These are phyloP conservation scores for Truncatella angustata DNA, from an alignment of 2,329 filamentous ascomycete species.

Conservation along the genomic window DNA sequence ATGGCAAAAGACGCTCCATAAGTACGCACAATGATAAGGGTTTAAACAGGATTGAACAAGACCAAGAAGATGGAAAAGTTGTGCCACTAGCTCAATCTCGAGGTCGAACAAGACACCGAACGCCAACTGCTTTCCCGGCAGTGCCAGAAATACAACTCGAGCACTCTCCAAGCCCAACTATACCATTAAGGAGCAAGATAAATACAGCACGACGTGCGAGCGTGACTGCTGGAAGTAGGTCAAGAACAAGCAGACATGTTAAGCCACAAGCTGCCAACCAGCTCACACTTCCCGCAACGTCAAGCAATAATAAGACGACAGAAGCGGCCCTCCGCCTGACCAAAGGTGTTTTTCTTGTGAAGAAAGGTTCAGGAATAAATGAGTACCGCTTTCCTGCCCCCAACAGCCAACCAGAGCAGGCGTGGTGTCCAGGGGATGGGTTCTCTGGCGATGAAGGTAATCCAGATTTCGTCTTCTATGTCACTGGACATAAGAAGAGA, in stretches of 20 bases:
- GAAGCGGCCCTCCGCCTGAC: not conserved
- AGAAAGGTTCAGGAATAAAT: not conserved
- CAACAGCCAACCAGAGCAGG: conserved; percentile 15
- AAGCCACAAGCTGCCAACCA: not conserved
- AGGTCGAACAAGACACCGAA: not conserved
- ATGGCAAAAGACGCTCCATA: too few species aligned
- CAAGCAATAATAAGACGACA: not conserved
- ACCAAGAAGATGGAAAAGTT: not conserved
- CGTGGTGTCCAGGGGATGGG: conserved; percentile 26
- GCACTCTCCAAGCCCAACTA: not conserved
- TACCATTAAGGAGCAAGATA: not conserved
- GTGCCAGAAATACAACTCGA: not conserved
- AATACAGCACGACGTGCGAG: not conserved
- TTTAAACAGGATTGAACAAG: not conserved
- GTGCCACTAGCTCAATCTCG: not conserved
- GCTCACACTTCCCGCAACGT: not conserved
- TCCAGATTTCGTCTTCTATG: conserved; percentile 18
- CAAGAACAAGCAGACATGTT: not conserved
- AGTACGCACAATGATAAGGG: too few species aligned
- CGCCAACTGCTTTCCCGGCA: not conserved
- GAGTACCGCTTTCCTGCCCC: conserved; percentile 24
- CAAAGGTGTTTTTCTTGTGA: not conserved
- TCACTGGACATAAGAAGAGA: conserved; percentile 22
- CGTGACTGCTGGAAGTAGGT: too few species aligned
- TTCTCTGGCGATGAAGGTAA: conserved; percentile 27